Evolutionary conservation across 352 stramenopile genomes (phyloP).

Genomic region (Phytophthora colocasiae): DNA sequence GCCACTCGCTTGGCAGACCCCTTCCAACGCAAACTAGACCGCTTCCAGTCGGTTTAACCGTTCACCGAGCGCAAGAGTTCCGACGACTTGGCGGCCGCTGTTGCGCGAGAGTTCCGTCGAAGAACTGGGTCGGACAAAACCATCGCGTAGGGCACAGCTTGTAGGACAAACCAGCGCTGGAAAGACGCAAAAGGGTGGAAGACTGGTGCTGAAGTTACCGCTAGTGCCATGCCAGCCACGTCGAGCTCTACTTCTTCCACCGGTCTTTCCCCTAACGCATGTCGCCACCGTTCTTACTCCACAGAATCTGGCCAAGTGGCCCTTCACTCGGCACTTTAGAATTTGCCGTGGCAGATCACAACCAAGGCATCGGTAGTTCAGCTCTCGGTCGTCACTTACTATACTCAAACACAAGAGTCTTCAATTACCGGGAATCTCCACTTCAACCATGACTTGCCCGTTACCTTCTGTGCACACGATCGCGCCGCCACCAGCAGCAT

Average conservation of each 20-base stretch:
- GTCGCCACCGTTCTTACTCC: conserved; percentile 37
- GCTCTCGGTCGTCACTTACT: conserved; percentile 18
- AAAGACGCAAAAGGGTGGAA: conserved; percentile 41
- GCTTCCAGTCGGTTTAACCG: conserved; percentile 6
- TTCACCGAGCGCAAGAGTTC: too few species aligned
- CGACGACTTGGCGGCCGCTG: conserved; percentile 22
- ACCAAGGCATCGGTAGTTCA: conserved; percentile 24
- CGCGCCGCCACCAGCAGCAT: conserved; percentile 14
- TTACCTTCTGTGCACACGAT: conserved; percentile 37
- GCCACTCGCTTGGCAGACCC: conserved; percentile 10
- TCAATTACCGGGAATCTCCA: conserved; percentile 7
- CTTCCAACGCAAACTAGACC: conserved; percentile 22
- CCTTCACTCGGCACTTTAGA: conserved; percentile 25
- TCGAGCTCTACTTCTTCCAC: conserved; percentile 26
- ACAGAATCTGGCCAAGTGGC: conserved; percentile 23
- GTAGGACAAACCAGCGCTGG: conserved; percentile 30
- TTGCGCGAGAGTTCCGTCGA: conserved; percentile 44
- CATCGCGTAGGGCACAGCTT: conserved; percentile 39
- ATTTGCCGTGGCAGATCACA: conserved; percentile 42
- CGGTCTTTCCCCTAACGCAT: conserved; percentile 25
- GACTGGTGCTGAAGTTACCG: conserved; percentile 29
- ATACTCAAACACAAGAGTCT: conserved; percentile 19
- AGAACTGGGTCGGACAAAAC: conserved; percentile 30
- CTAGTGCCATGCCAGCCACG: conserved; percentile 9
- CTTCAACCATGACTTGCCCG: conserved; percentile 24